These are phyloP conservation scores for Coemansia sp. DNA, from an alignment of 192 early-diverging fungal genomes.

Conservation along the genomic window DNA sequence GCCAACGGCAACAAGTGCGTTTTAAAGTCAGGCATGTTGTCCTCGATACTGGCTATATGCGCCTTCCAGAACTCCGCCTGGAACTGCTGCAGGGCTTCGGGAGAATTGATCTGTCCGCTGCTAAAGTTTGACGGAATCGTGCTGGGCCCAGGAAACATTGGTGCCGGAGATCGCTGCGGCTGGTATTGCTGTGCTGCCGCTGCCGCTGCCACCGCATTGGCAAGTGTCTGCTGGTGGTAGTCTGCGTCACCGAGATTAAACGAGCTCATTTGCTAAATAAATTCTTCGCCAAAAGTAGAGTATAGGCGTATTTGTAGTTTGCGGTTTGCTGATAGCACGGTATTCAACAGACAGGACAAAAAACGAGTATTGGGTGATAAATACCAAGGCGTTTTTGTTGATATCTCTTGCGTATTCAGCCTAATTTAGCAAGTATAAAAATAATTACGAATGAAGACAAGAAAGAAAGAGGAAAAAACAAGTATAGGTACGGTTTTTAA, in stretches of 20 bases:
- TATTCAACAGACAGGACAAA: background rate
- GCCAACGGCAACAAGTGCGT: constrained; percentile 87
- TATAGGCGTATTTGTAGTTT: background rate
- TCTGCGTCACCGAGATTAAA: constrained; percentile 22
- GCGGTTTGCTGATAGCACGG: too few relatives aligned
- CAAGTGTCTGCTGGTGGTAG: constrained; percentile 42
- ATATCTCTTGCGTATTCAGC: background rate
- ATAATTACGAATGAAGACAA: background rate
- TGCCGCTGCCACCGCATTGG: constrained; percentile 41
- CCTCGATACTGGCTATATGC: constrained; percentile 63
- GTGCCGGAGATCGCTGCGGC: constrained; percentile 31
- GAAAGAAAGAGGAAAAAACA: background rate
- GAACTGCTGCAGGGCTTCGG: constrained; percentile 50
- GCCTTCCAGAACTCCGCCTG: constrained; percentile 65
- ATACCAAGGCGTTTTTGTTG: background rate
- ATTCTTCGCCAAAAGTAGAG: background rate
- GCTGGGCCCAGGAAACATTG: constrained; percentile 49
- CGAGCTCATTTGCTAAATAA: constrained; percentile 16
- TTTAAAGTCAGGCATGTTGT: constrained; percentile 83
- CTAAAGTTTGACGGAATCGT: constrained; percentile 54
- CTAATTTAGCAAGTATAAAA: background rate
- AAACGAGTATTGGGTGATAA: background rate
- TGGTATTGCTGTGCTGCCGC: constrained; percentile 23
- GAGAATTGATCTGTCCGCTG: constrained; percentile 51
- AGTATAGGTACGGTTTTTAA: background rate